Evolutionary conservation across 768 basidiomycete genomes (phyloP), one percentile per base, ranked within the genome.

Genomic region (Baorangia bicolor): DNA sequence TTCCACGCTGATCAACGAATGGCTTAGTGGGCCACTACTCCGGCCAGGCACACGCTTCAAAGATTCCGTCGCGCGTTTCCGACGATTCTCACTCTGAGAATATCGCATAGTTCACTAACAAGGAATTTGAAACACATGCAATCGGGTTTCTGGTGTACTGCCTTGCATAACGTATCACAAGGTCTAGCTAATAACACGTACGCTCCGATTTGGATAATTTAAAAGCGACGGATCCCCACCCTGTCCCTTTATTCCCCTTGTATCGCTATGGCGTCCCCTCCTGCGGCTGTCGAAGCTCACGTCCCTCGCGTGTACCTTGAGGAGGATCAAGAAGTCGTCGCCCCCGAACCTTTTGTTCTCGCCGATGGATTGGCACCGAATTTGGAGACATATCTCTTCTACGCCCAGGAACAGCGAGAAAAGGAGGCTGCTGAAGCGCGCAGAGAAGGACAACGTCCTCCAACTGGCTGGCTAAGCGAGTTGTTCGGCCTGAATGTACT

Each of bases 361-460:
- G 40, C n/a, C 3, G 67, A 71, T 34, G 69, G 61, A 2, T 41
- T 62, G 10, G 20, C 49, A 6, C 70, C 71, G 0, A 71, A 71
- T 57, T 33, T 71, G 16, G 70, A 71, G 61, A 73, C 69, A 0
- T 71, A 73, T 38, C 63, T 71, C 44, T 58, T 63, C 56, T 73
- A 59, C 4, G 71, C 71, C 16, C 49, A n/a, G 18, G 69, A 68
- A 35, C 71, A 71, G 31, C 65, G 71, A 31, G 65, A 68, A 11
- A 67, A 38, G 53, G 70, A 71, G 35, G 62, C 30, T 13, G 59
- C 62, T 1, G 56, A 71, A 31, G 64, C 61, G 5, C 65, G 56
- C 38, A 49, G 28, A 30, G 48, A 60, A 14, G 65, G 65, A 2
- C 37, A 42, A 3, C 50, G 10, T 16, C 51, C 50, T 0, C 57